phyloP scores from a whole-genome alignment of 371 early-diverging fungal species.

The Blakeslea trispora region DNA sequence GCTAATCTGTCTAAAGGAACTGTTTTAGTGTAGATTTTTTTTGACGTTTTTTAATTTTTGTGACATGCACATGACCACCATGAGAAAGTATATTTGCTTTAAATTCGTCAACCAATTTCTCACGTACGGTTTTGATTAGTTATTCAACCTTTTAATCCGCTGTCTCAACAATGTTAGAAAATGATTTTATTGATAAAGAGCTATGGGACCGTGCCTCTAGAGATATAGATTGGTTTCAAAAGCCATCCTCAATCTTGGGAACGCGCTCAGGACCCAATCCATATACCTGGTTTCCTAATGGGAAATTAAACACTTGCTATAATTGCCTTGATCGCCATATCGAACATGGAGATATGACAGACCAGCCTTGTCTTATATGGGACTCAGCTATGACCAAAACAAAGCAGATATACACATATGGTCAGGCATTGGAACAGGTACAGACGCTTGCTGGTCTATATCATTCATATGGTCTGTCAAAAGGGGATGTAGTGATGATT shows the following conservation, averaged over 20 bases:
- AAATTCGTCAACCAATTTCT: background rate
- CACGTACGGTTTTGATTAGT: background rate
- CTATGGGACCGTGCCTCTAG: constrained; percentile 39
- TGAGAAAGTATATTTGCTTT: background rate
- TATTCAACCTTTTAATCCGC: constrained; percentile 1
- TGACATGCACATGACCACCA: background rate
- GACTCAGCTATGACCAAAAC: constrained; percentile 70
- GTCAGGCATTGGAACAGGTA: constrained; percentile 70
- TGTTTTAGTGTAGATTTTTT: too few species aligned
- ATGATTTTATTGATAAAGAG: constrained; percentile 12
- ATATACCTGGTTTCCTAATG: constrained; percentile 70
- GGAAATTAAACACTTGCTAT: constrained; percentile 86
- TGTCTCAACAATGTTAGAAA: constrained; percentile 2
- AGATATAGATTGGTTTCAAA: constrained; percentile 42
- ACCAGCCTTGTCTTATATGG: constrained; percentile 76
- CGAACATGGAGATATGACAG: background rate
- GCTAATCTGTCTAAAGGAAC: too few species aligned
- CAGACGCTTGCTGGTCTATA: constrained; percentile 77
- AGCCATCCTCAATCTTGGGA: constrained; percentile 34
- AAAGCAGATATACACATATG: constrained; percentile 67
- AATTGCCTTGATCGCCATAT: constrained; percentile 94
- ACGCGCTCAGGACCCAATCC: constrained; percentile 30
- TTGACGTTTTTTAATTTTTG: background rate
- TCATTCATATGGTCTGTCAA: constrained; percentile 66
- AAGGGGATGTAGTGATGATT: constrained; percentile 84